phyloP scores from a whole-genome alignment of 2,329 filamentous ascomycete genomes.

The Xylaria polymorpha region DNA sequence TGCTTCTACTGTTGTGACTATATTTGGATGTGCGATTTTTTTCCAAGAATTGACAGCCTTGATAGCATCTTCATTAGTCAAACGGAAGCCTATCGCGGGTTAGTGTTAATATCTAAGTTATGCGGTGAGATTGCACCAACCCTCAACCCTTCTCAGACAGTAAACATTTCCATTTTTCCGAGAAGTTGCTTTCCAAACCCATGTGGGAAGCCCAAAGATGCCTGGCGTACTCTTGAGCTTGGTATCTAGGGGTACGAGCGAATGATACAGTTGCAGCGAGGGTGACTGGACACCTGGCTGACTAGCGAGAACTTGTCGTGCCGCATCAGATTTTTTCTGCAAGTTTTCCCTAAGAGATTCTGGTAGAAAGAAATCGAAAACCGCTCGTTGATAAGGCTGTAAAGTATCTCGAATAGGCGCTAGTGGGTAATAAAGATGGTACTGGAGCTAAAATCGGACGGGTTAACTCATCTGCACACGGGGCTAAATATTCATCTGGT shows the following conservation, averaged over 20 bases:
- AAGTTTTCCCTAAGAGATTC: constrained; percentile 88
- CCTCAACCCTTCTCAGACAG: constrained; percentile 86
- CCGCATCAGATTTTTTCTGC: constrained; percentile 87
- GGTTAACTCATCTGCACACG: constrained; percentile 1
- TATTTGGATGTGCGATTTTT: constrained; percentile 79
- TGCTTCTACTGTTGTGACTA: constrained; percentile 89
- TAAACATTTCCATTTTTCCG: constrained; percentile 91
- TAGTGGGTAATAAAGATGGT: constrained; percentile 91
- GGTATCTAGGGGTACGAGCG: constrained; percentile 88
- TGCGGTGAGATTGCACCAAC: constrained; percentile 52
- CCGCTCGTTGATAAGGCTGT: constrained; percentile 83
- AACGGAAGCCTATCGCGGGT: constrained; percentile 72
- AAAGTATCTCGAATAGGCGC: constrained; percentile 80
- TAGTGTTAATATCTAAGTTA: constrained; percentile 14
- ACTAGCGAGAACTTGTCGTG: constrained; percentile 85
- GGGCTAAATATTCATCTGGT: constrained; percentile 7
- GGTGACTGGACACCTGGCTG: constrained; percentile 70
- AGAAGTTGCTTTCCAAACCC: constrained; percentile 94
- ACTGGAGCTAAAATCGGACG: constrained; percentile 71
- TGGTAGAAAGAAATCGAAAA: constrained; percentile 91
- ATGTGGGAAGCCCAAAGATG: constrained; percentile 88
- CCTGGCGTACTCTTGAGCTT: constrained; percentile 80
- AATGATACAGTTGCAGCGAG: constrained; percentile 88
- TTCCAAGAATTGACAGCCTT: constrained; percentile 90
- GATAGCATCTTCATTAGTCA: constrained; percentile 91